Percentiles rank a stretch among this genome's conserved stretches.
Conservation (phyloP, 345 rosid genomes). For the Eucalyptus leucophloia region DNA sequence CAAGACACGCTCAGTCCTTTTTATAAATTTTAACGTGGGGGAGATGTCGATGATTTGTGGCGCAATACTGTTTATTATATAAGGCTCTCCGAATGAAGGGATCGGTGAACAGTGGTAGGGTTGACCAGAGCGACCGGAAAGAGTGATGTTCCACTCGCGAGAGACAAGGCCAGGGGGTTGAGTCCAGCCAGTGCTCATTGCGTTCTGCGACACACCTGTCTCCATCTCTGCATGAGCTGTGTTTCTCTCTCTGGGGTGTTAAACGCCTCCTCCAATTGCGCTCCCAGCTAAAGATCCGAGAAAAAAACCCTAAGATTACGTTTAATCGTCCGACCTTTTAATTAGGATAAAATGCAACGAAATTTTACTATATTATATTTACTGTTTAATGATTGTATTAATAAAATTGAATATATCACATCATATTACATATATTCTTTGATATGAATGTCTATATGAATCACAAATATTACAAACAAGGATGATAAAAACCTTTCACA, state of each 20-base stretch:
- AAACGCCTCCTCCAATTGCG: background rate
- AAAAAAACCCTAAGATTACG: background rate
- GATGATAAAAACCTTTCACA: accelerated
- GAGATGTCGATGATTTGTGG: background rate
- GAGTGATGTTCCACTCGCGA: background rate
- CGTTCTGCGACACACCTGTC: background rate
- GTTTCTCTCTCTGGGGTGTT: background rate
- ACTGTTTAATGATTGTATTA: too few species aligned
- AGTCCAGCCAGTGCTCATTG: background rate
- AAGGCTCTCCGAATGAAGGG: background rate
- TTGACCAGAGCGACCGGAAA: background rate
- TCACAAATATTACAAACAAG: too few species aligned
- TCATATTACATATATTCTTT: too few species aligned
- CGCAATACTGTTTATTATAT: background rate
- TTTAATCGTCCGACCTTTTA: accelerated
- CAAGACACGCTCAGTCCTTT: background rate
- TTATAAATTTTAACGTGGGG: background rate
- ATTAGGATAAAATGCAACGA: background rate
- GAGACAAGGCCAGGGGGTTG: background rate
- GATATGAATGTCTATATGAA: too few species aligned
- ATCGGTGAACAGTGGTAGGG: background rate
- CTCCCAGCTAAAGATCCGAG: background rate
- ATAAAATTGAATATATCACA: too few species aligned
- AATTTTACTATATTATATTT: too few species aligned
- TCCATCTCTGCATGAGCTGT: background rate